Conservation (phyloP, 495 filamentous ascomycete genomes). For the Aspergillus avenaceus region DNA sequence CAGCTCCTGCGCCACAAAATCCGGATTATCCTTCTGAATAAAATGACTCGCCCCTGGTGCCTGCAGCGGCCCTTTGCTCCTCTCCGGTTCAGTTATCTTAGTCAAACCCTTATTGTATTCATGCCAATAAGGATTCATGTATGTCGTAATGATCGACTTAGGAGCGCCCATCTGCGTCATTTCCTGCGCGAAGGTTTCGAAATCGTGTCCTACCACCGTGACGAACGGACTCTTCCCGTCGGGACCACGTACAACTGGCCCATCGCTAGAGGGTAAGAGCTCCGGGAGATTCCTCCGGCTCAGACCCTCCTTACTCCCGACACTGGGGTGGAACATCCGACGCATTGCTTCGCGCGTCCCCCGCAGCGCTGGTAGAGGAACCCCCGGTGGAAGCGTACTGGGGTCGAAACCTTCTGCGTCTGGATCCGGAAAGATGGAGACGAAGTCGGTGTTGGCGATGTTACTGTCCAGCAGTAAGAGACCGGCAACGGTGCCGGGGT, state of each 20-base stretch:
- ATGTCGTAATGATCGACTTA: conserved; percentile 41
- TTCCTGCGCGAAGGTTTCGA: conserved; percentile 52
- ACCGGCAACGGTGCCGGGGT: conserved; percentile 1
- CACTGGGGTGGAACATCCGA: conserved; percentile 48
- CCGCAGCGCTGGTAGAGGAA: conserved; percentile 42
- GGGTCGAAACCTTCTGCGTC: conserved; percentile 27
- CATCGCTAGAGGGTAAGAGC: conserved; percentile 48
- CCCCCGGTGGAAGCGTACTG: conserved; percentile 32
- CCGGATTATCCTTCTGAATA: conserved; percentile 57
- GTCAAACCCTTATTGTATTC: conserved; percentile 53
- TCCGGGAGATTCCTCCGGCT: conserved; percentile 44
- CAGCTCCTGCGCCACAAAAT: conserved; percentile 50
- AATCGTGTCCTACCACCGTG: conserved; percentile 59
- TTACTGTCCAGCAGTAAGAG: conserved; percentile 47
- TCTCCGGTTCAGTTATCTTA: conserved; percentile 36
- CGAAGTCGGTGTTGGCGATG: conserved; percentile 54
- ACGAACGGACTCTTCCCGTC: conserved; percentile 37
- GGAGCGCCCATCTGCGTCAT: conserved; percentile 32
- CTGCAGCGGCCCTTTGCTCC: conserved; percentile 43
- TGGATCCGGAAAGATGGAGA: conserved; percentile 50
- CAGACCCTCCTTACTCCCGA: conserved; percentile 52
- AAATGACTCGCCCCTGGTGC: conserved; percentile 58
- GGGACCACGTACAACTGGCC: conserved; percentile 40
- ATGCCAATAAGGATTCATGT: conserved; percentile 53
- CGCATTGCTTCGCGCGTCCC: conserved; percentile 36